These are phyloP conservation scores for Jacaranda mimosifolia DNA, from an alignment of 257 asterid species.

Conservation along the genomic window DNA sequence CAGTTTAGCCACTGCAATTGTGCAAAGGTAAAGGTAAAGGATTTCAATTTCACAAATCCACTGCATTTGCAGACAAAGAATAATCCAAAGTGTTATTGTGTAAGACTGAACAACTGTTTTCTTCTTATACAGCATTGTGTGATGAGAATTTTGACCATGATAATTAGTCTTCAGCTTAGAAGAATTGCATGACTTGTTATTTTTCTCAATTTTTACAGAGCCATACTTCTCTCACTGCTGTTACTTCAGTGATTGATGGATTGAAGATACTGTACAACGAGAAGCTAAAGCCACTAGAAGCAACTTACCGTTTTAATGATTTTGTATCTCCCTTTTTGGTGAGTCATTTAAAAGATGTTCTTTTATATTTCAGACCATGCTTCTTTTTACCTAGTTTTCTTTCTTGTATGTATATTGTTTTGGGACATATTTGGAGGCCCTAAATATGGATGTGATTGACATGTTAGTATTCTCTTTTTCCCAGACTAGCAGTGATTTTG, in stretches of 20 bases:
- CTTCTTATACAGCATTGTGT: neutral
- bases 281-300: constrained; percentile 89
- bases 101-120: neutral
- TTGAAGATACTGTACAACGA: constrained; percentile 80
- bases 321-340: constrained; percentile 86
- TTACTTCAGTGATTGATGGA: constrained; percentile 90
- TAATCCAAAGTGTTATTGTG: neutral
- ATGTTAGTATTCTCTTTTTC: constrained; percentile 23
- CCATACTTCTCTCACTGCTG: constrained; percentile 56
- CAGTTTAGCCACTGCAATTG: constrained; percentile 16
- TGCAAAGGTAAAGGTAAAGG: constrained; percentile 16
- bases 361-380: constrained; percentile 11
- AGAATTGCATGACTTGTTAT: constrained; percentile 34
- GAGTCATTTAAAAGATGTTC: constrained; percentile 40
- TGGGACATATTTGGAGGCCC: neutral
- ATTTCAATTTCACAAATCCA: neutral
- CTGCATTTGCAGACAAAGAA: neutral
- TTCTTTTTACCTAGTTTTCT: neutral
- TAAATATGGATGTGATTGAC: constrained; percentile 26
- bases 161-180: constrained; percentile 4
- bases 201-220: constrained; percentile 48
- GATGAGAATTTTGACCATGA: neutral
- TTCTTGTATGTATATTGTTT: constrained; percentile 6
- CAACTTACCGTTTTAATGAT: constrained; percentile 82
- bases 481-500: constrained; percentile 89